phyloP scores from a whole-genome alignment of 208 protist genomes.

The Acanthamoeba triangularis region DNA sequence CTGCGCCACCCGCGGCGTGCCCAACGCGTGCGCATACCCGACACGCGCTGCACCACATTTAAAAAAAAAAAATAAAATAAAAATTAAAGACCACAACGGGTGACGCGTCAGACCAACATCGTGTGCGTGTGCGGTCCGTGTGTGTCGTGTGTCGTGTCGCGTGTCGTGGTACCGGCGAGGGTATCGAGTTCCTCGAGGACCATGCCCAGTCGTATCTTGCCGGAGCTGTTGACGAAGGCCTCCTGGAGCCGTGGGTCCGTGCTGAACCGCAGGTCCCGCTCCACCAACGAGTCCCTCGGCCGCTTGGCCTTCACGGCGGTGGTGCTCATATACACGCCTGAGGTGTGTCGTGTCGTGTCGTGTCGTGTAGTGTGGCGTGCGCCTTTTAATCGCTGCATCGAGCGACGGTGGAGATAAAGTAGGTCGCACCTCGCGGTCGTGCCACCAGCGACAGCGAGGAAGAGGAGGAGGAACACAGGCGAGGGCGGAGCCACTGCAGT shows the following conservation, averaged over 20 bases:
- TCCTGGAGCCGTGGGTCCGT: constrained; percentile 25
- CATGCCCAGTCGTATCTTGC: constrained; percentile 57
- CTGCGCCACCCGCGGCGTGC: constrained; percentile 20
- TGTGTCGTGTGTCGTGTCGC: neutral
- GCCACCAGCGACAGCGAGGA: no score
- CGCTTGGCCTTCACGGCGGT: neutral
- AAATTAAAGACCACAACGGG: no score
- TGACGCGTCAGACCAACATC: neutral
- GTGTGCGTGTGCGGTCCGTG: neutral
- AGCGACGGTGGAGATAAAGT: neutral
- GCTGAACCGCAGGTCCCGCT: constrained; percentile 21
- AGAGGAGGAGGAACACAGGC: no score
- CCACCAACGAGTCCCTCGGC: constrained; percentile 57
- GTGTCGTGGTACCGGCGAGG: constrained; percentile 37
- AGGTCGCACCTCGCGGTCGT: no score
- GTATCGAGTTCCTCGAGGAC: constrained; percentile 69
- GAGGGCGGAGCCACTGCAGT: no score
- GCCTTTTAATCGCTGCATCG: no score
- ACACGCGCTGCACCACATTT: constrained; percentile 35
- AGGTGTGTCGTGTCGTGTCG: no score
- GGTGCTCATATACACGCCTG: no score
- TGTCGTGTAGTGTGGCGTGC: no score
- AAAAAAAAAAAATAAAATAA: no score
- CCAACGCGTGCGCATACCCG: constrained; percentile 2
- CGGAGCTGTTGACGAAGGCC: constrained; percentile 68